A percentile compares a stretch with the other conserved stretches of the same genome.
Evolutionary conservation across 1,284 basidiomycete genomes (phyloP).

Genomic region (Cryptococcus sp.): DNA sequence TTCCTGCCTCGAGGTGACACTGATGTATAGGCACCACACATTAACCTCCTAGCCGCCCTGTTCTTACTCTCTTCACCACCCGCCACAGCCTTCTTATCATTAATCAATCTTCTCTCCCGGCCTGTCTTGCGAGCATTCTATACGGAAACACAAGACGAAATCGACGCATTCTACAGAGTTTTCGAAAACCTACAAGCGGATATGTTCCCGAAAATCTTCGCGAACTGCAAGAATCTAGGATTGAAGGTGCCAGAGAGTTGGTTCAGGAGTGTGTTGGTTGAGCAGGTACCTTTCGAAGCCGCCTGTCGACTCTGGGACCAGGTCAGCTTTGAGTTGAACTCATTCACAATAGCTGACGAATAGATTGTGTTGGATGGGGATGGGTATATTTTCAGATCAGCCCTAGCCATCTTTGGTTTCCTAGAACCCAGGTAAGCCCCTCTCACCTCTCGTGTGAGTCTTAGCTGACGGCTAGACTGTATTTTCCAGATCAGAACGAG

Average conservation of each 20-base stretch:
- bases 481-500: slow-evolving; percentile 53
- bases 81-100: slow-evolving; percentile 71
- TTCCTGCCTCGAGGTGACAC: no score
- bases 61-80: slow-evolving; percentile 77
- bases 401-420: slow-evolving; percentile 75
- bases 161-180: slow-evolving; percentile 56
- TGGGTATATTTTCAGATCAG: slow-evolving; percentile 64
- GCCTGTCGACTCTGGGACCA: slow-evolving; percentile 81
- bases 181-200: slow-evolving; percentile 46
- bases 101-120: slow-evolving; percentile 83
- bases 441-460: neutral
- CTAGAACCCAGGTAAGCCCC: slow-evolving; percentile 64
- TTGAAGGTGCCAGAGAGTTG: slow-evolving; percentile 53
- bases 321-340: slow-evolving; percentile 12
- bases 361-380: slow-evolving; percentile 48
- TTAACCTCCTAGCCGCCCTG: slow-evolving; percentile 69
- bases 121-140: slow-evolving; percentile 84
- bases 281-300: slow-evolving; percentile 82
- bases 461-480: slow-evolving; percentile 23
- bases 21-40: slow-evolving; percentile 39
- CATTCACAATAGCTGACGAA: neutral
- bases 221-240: slow-evolving; percentile 81
- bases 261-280: slow-evolving; percentile 75
- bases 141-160: slow-evolving; percentile 73
- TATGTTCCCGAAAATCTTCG: slow-evolving; percentile 88